Conservation (phyloP, 768 basidiomycete genomes). For the Ramaria sp. region DNA sequence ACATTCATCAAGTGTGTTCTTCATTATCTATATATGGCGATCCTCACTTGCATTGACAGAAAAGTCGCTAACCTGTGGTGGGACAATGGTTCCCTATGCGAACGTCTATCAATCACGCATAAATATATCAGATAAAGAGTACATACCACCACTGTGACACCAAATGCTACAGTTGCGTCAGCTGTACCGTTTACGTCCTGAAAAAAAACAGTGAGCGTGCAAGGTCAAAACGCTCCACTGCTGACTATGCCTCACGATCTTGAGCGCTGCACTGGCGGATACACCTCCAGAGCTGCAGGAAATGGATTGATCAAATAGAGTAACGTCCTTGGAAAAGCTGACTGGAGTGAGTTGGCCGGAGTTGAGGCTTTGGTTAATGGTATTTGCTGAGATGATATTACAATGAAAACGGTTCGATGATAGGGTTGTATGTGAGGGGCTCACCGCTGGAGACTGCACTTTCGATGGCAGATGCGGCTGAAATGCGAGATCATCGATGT, state of each 20-base stretch:
- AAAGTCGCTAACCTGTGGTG: conserved; percentile 29
- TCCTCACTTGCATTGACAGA: conserved; percentile 25
- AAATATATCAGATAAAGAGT: background rate
- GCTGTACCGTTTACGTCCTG: conserved; percentile 21
- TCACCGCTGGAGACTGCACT: too few species aligned
- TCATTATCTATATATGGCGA: background rate
- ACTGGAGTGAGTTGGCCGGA: conserved; percentile 9
- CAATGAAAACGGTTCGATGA: too few species aligned
- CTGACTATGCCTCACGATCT: conserved; percentile 7
- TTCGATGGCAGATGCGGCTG: background rate
- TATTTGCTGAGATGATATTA: conserved; percentile 3
- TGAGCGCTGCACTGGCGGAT: conserved; percentile 13
- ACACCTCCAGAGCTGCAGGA: conserved; percentile 10
- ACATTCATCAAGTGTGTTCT: too few species aligned
- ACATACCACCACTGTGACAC: conserved; percentile 19
- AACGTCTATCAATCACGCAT: background rate
- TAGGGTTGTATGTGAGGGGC: too few species aligned
- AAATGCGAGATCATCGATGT: background rate
- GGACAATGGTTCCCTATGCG: conserved; percentile 31
- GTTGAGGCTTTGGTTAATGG: conserved; percentile 11
- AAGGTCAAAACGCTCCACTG: too few species aligned
- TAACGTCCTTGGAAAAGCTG: conserved; percentile 13
- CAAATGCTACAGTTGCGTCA: conserved; percentile 18
- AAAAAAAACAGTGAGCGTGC: background rate
- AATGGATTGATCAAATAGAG: conserved; percentile 14